A percentile compares a stretch with the other conserved stretches of the same genome.
Evolutionary conservation across 108 stramenopile species (phyloP).

Genomic region (Mediolabrus comicus): DNA sequence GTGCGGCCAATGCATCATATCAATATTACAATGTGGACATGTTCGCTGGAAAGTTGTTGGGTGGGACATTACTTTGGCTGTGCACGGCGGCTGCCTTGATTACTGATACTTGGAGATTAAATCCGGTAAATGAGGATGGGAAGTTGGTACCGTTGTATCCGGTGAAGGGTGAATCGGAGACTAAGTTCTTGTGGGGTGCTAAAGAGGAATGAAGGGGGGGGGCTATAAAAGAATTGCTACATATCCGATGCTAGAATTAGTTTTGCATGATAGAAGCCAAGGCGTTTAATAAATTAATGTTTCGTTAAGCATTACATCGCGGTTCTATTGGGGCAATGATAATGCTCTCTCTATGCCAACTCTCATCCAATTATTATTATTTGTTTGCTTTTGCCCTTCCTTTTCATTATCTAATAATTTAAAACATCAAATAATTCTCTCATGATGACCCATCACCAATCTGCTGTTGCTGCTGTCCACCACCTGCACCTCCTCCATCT

Average conservation of each 20-base stretch:
- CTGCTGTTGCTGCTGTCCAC: not conserved
- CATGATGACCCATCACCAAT: not conserved
- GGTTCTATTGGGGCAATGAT: too few species aligned
- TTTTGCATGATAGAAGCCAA: not conserved
- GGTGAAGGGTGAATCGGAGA: slow-evolving; percentile 54
- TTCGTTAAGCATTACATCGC: too few species aligned
- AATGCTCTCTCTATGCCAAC: too few species aligned
- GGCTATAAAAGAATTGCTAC: too few species aligned
- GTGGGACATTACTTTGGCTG: slow-evolving; percentile 72
- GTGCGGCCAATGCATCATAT: slow-evolving; percentile 67
- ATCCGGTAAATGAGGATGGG: slow-evolving; percentile 50
- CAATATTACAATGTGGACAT: slow-evolving; percentile 60
- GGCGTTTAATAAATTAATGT: too few species aligned
- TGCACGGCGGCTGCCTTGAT: slow-evolving; percentile 67
- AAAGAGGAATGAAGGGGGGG: not conserved
- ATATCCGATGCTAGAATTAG: too few species aligned
- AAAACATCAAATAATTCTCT: not conserved
- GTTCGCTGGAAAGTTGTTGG: slow-evolving; percentile 73
- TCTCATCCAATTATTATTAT: too few species aligned
- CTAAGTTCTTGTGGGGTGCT: slow-evolving; percentile 51
- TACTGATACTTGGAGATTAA: slow-evolving; percentile 78
- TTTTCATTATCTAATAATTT: not conserved
- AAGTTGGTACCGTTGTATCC: slow-evolving; percentile 56
- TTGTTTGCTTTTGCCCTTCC: not conserved
- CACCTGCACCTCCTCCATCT: not conserved